phyloP scores from a whole-genome alignment of 306 rosid species.

The Castanopsis chinensis region DNA sequence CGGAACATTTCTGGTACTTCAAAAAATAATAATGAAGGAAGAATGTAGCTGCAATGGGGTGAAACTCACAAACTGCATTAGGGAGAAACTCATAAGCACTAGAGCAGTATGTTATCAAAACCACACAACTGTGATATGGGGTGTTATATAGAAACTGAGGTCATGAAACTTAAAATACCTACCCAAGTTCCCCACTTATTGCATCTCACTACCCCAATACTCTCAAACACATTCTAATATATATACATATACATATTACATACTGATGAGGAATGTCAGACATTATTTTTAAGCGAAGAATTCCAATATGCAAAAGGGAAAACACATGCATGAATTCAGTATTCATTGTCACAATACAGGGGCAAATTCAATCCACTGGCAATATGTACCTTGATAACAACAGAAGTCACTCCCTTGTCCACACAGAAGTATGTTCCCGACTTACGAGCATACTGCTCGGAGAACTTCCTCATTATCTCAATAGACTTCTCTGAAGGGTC shows the following conservation, averaged over 20 bases:
- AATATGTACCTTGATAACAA: constrained; percentile 77
- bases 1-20: no score
- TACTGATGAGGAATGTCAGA: background rate
- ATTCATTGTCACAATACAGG: background rate
- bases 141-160: no score
- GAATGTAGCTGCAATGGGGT: no score
- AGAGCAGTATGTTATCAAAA: no score
- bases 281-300: no score
- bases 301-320: background rate
- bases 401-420: constrained; percentile 96
- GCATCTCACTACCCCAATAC: background rate
- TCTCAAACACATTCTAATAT: background rate
- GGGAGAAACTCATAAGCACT: no score
- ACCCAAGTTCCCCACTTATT: background rate
- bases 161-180: no score
- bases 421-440: constrained; percentile 93
- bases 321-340: background rate
- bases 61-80: no score
- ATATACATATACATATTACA: background rate
- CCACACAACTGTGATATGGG: no score
- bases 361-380: background rate
- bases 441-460: constrained; percentile 97
- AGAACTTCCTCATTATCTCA: constrained; percentile 97
- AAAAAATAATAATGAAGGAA: no score
- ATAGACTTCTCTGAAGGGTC: constrained; percentile 92